These are phyloP conservation scores for Aspergillus sp. DNA, from an alignment of 2,329 filamentous ascomycete species.

Conservation along the genomic window DNA sequence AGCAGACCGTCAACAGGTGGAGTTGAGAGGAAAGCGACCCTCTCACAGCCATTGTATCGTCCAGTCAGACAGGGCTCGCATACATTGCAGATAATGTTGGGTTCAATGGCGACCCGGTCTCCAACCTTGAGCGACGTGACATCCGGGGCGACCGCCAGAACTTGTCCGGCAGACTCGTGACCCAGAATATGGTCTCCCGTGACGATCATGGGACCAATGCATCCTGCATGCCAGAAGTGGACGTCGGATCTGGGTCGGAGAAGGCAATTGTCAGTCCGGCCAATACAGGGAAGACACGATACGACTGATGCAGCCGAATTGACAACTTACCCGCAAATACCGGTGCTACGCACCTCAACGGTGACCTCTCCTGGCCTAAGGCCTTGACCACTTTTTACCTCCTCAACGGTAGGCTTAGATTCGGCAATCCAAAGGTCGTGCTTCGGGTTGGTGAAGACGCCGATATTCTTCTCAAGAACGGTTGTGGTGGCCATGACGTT, in stretches of 20 bases:
- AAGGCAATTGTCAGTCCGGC: conserved; percentile 16
- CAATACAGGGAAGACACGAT: not conserved
- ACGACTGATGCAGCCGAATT: not conserved
- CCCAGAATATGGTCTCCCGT: conserved; percentile 86
- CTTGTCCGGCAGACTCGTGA: conserved; percentile 80
- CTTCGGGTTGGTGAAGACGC: conserved; percentile 90
- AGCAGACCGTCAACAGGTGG: conserved; percentile 86
- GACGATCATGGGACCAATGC: conserved; percentile 96
- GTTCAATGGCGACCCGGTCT: conserved; percentile 92
- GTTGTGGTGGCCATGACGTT: conserved; percentile 36
- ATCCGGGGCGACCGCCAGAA: conserved; percentile 74
- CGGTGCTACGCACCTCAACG: conserved; percentile 87
- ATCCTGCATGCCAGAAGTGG: conserved; percentile 95
- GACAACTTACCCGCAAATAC: conserved; percentile 80
- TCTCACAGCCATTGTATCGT: conserved; percentile 92
- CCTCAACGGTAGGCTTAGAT: conserved; percentile 75
- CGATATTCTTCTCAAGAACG: conserved; percentile 78
- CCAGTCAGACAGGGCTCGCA: conserved; percentile 92
- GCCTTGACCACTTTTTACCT: conserved; percentile 68
- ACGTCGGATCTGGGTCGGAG: conserved; percentile 72
- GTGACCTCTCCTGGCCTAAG: conserved; percentile 84
- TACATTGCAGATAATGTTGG: conserved; percentile 86
- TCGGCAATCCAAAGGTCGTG: conserved; percentile 90
- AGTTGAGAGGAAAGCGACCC: conserved; percentile 84
- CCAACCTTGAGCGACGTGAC: conserved; percentile 79